Base-by-base conservation (phyloP, 2,329 filamentous ascomycete species). In the Alternaria gaisen region DNA sequence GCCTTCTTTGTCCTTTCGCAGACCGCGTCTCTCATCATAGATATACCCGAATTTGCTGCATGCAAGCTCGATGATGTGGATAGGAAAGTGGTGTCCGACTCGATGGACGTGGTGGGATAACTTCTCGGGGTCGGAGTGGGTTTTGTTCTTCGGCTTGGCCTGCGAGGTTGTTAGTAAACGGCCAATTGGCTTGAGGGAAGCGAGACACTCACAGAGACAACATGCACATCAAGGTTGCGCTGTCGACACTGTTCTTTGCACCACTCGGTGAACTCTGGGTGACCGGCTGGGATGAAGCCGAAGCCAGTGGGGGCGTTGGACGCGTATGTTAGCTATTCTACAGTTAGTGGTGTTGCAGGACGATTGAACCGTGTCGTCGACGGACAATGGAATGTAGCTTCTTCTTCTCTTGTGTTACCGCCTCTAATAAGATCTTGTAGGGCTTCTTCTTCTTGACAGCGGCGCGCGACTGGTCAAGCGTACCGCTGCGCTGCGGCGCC, bases 21-120 rank as follows among this genome's bases (percentile, higher is more conserved):
- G 63, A n/a, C 73, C 70, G 6, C 59, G 48, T 16, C 52, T 56
- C 38, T 68, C 62, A 44, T 69, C 64, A 32, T 70, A 74, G 5
- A 50, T 57, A 38, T 78, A 78, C 3, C 72, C 77, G 72, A 87
- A 72, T 79, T 85, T 71, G 72, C 80, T 73, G 77, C 86, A 88
- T 36, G 86, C 85, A 59, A 84, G 79, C 43, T 84, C 83, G 40
- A 90, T 85, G 58, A 89, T 82, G n/a, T 83, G 79, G 59, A 83
- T 83, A 7, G 86, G 86, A 63, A 90, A 89, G 71, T 89, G 87
- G 72, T 87, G 86, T 16, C 88, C 88, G 63, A 89, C 83, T 41
- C 87, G 83, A 66, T 87, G 83, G 50, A 88, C 83, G 71, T 89
- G 86, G 68, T 87, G 83, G 2, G 86, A 87, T 3, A 89, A 77